phyloP scores from a whole-genome alignment of 208 protist genomes.

The Leishmania mexicana region DNA sequence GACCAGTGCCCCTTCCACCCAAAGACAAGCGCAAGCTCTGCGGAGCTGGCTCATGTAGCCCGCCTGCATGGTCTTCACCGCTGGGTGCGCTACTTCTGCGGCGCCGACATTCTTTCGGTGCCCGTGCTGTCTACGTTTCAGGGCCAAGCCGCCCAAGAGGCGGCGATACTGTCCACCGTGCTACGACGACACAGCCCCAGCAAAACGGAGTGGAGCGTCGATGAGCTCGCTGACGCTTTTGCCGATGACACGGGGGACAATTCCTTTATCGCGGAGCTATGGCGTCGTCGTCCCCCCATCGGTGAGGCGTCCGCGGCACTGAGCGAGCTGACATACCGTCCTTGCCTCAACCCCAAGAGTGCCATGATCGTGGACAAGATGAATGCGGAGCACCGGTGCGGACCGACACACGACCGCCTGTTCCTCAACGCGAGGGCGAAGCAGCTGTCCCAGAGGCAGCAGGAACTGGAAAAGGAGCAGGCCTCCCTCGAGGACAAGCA shows the following conservation, averaged over 20 bases:
- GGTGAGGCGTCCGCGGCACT: neutral
- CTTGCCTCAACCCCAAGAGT: slow-evolving; percentile 32
- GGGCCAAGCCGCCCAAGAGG: slow-evolving; percentile 16
- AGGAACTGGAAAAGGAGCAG: slow-evolving; percentile 46
- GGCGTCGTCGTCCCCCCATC: slow-evolving; percentile 22
- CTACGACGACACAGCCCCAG: slow-evolving; percentile 10
- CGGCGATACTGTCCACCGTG: slow-evolving; percentile 5
- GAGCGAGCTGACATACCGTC: slow-evolving; percentile 48
- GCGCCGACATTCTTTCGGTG: neutral
- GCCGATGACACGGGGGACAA: neutral
- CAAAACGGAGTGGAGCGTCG: slow-evolving; percentile 24
- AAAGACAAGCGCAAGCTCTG: slow-evolving; percentile 9
- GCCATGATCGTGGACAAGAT: slow-evolving; percentile 20
- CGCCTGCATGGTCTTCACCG: slow-evolving; percentile 26
- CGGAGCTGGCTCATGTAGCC: slow-evolving; percentile 8
- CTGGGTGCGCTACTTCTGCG: slow-evolving; percentile 29
- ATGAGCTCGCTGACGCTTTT: slow-evolving; percentile 14
- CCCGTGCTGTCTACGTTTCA: slow-evolving; percentile 6
- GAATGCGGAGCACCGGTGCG: slow-evolving; percentile 20
- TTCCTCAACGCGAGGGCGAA: slow-evolving; percentile 43
- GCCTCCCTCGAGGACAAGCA: slow-evolving; percentile 22
- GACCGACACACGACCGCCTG: slow-evolving; percentile 53
- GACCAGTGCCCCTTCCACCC: slow-evolving; percentile 28
- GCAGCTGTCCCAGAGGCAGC: slow-evolving; percentile 40
- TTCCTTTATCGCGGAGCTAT: slow-evolving; percentile 5